A percentile compares a stretch with the other conserved stretches of the same genome.
phyloP scores from a whole-genome alignment of 83 land plant species.

The Diphasiastrum complanatum region DNA sequence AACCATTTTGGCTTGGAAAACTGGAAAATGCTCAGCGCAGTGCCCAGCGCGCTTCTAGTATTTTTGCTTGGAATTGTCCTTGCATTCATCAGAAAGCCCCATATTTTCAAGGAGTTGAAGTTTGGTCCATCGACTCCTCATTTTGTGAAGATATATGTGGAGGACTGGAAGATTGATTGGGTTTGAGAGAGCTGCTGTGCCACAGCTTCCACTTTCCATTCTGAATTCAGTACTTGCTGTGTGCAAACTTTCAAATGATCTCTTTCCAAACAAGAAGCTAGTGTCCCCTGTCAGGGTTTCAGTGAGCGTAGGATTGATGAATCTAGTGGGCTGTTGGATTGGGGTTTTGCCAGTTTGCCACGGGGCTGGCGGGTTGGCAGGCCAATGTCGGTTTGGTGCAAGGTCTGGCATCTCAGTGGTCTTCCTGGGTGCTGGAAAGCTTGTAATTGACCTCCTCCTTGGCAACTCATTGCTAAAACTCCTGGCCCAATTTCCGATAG shows the following conservation, averaged over 20 bases:
- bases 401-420: conserved; percentile 1
- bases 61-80: conserved; percentile 7
- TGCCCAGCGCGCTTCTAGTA: too few relatives aligned
- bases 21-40: too few relatives aligned
- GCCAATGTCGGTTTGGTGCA: conserved; percentile 11
- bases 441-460: conserved; percentile 5
- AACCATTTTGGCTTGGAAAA: too few relatives aligned
- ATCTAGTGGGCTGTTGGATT: conserved; percentile 8
- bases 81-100: conserved; percentile 3
- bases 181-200: not conserved
- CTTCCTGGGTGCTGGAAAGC: not conserved
- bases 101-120: not conserved
- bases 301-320: conserved; percentile 10
- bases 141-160: not conserved
- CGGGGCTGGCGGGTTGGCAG: conserved; percentile 14
- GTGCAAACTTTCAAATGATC: conserved; percentile 7
- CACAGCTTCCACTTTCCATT: conserved; percentile 11
- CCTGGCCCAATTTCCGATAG: not conserved
- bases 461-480: not conserved
- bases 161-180: conserved; percentile 13
- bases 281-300: conserved; percentile 7
- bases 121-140: not conserved
- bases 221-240: conserved; percentile 12
- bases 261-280: not conserved
- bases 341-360: conserved; percentile 13